A percentile compares a stretch with the other conserved stretches of the same genome.
Conservation (phyloP, 148 eudicot species). For the Amaranthus palmeri region DNA sequence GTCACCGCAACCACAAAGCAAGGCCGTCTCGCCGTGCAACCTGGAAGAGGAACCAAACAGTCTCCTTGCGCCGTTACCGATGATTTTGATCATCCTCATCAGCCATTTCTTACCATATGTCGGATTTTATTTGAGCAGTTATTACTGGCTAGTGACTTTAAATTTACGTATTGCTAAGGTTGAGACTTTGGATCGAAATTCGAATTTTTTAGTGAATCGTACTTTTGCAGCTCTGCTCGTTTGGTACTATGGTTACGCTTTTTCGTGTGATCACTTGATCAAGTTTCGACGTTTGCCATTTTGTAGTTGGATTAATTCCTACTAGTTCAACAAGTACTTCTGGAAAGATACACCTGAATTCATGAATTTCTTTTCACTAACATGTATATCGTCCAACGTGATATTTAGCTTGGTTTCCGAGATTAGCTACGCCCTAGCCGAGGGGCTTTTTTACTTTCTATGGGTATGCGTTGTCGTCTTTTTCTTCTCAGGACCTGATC, state of each 20-base stretch:
- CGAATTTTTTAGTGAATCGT: not conserved
- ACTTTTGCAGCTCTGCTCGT: not conserved
- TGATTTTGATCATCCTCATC: constrained; percentile 1
- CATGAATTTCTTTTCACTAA: no score
- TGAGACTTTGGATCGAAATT: not conserved
- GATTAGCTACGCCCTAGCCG: no score
- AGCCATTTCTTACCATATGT: not conserved
- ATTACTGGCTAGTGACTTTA: not conserved
- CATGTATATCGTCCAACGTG: no score
- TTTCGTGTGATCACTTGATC: not conserved
- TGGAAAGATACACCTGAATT: no score
- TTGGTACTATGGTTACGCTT: not conserved
- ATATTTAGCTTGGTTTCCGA: no score
- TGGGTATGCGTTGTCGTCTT: no score
- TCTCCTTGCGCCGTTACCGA: constrained; percentile 45
- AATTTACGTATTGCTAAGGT: not conserved
- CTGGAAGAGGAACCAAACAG: constrained; percentile 57
- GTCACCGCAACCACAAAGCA: constrained; percentile 43
- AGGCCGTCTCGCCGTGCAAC: constrained; percentile 52
- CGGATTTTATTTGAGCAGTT: not conserved
- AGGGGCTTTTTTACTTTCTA: no score
- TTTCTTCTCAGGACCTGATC: no score
- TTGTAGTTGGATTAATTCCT: no score
- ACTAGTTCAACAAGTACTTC: no score
- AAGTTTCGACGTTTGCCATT: no score